These are phyloP conservation scores for Panicum hallii DNA, from an alignment of 202 grass and related monocot genomes.

Conservation along the genomic window DNA sequence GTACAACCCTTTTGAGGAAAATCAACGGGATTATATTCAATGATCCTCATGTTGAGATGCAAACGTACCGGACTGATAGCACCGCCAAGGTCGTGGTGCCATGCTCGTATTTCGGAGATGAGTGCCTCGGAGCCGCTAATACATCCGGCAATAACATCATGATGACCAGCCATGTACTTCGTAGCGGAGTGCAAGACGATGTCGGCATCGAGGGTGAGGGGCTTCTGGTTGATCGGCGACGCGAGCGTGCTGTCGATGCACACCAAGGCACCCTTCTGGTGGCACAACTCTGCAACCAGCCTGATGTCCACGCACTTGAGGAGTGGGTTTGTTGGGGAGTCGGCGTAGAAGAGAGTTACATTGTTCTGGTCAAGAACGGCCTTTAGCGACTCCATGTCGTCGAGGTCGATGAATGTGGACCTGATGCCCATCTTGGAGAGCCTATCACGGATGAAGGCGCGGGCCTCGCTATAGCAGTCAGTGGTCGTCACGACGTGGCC, in stretches of 20 bases:
- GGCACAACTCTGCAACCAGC: conserved; percentile 55
- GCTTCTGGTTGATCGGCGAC: conserved; percentile 78
- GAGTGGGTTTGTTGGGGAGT: conserved; percentile 72
- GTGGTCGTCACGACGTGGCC: conserved; percentile 64
- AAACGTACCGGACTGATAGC: conserved; percentile 63
- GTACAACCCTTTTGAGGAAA: too few species aligned
- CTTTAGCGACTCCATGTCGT: conserved; percentile 16
- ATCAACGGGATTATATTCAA: too few species aligned
- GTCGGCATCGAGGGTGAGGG: conserved; percentile 64
- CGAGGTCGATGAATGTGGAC: conserved; percentile 52
- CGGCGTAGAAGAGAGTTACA: conserved; percentile 70
- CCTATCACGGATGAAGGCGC: conserved; percentile 61
- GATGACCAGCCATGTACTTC: conserved; percentile 78
- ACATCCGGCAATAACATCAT: conserved; percentile 73
- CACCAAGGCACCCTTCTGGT: conserved; percentile 64
- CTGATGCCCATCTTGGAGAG: conserved; percentile 60
- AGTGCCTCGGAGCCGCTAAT: conserved; percentile 61
- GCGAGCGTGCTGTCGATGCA: conserved; percentile 82
- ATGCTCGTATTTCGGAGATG: conserved; percentile 55
- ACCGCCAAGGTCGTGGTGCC: conserved; percentile 65
- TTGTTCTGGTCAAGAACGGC: conserved; percentile 36
- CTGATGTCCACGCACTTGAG: conserved; percentile 68
- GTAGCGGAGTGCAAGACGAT: conserved; percentile 76
- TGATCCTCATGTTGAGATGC: background rate
- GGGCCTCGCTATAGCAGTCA: conserved; percentile 64